A percentile compares a stretch with the other conserved stretches of the same genome.
Conservation (phyloP, 768 basidiomycete genomes). For the Calocybe indica region DNA sequence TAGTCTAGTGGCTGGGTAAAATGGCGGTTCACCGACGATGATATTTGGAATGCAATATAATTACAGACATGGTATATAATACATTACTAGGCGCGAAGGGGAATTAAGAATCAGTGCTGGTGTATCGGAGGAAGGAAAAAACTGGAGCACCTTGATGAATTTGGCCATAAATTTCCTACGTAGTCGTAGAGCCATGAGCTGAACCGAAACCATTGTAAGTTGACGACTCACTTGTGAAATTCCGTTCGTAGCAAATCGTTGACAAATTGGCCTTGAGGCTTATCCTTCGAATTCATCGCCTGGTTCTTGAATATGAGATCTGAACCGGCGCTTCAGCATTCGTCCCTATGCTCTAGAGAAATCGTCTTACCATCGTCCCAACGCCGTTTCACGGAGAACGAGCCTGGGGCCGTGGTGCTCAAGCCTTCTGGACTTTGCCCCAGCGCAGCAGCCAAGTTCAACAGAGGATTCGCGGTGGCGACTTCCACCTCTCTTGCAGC, state of each 20-base stretch:
- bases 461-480: constrained; percentile 80
- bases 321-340: constrained; percentile 20
- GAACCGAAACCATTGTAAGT: too few relatives aligned
- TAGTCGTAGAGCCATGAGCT: constrained; percentile 1
- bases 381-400: constrained; percentile 86
- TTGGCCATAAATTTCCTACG: constrained; percentile 87
- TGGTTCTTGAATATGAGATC: constrained; percentile 99
- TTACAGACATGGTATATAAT: too few relatives aligned
- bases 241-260: constrained; percentile 93
- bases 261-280: constrained; percentile 76
- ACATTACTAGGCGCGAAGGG: too few relatives aligned
- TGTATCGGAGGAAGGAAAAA: neutral
- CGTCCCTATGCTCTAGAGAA: constrained; percentile 4
- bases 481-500: constrained; percentile 75
- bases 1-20: too few relatives aligned
- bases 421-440: constrained; percentile 68
- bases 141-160: constrained; percentile 66
- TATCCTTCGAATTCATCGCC: constrained; percentile 63
- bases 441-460: constrained; percentile 88
- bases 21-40: too few relatives aligned
- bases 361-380: constrained; percentile 84
- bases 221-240: constrained; percentile 74
- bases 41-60: too few relatives aligned
- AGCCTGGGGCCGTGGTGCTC: constrained; percentile 70
- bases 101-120: too few relatives aligned